Percentiles rank a stretch among this genome's conserved stretches.
phyloP scores from a whole-genome alignment of 1,284 basidiomycete species.

The Sporisorium scitamineum region DNA sequence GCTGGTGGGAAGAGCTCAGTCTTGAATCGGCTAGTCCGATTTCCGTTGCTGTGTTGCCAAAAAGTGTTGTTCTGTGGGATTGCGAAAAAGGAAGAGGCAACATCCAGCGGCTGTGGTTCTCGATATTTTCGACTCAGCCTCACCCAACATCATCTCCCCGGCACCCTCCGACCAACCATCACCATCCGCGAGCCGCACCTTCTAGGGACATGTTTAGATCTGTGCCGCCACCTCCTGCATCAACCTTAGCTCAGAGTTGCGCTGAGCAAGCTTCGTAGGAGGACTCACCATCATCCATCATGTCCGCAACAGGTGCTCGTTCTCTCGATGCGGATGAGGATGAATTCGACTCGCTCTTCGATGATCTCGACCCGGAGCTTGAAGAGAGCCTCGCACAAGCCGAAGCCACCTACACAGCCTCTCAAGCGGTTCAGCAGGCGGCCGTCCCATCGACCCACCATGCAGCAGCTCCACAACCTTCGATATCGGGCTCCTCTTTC shows the following conservation, averaged over 20 bases:
- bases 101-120: not conserved
- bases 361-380: conserved; percentile 46
- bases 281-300: not conserved
- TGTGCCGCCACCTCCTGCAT: not conserved
- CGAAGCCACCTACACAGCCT: conserved; percentile 45
- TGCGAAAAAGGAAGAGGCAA: not conserved
- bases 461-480: conserved; percentile 2
- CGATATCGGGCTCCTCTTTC: conserved; percentile 11
- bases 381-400: conserved; percentile 48
- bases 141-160: not conserved
- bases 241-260: not conserved
- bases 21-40: not conserved
- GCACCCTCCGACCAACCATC: not conserved
- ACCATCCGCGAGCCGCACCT: not conserved
- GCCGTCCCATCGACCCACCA: not conserved
- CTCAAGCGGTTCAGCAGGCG: conserved; percentile 25
- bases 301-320: conserved; percentile 2
- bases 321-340: conserved; percentile 19
- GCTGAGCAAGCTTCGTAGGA: conserved; percentile 3
- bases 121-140: conserved; percentile 3
- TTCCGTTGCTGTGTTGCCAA: not conserved
- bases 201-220: not conserved
- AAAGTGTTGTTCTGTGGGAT: not conserved
- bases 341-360: conserved; percentile 50
- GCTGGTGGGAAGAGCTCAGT: not conserved